Evolutionary conservation across 352 stramenopile genomes (phyloP), one percentile per base, ranked within the genome.

Genomic region (Bremia lactucae): DNA sequence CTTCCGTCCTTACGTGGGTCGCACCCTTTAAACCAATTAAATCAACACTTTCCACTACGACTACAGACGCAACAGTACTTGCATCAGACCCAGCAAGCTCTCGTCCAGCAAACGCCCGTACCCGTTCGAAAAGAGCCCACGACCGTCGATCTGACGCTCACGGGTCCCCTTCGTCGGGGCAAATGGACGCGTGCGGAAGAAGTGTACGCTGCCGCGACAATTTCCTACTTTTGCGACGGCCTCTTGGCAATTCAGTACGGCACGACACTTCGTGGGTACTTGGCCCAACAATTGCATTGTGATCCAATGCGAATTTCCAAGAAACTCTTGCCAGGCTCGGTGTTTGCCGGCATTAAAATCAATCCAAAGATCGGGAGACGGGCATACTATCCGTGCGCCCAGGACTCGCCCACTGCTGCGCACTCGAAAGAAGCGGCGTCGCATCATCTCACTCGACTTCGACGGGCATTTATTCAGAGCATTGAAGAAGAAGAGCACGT

Each of bases 241-340:
- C 49, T 83, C 21, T 56, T 88, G 19, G 59, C 68, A 19, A 68
- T 88, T 22, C 70, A 81, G 50, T 83, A 81, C 53, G 75, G 75
- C 47, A 84, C 75, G 36, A 83, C 68, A 11, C 53, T 87, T 21
- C 67, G 74, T n/a, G 68, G 71, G 16, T 87, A 80, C 52, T 54
- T 87, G 25, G 74, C 74, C 1, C 62, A 82, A 43, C 61, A 80
- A 34, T 54, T 87, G 1, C 67, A 87, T 47, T 87, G 74, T 51
- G 67, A 82, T 37, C 74, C 74, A 16, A 87, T 87, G 74, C 64
- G 74, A 11, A 78, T 87, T 48, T 87, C 74, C 28, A 87, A 87
- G 67, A 87, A 87, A 50, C 52, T 87, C 19, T 52, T 85, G 31
- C 69, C 72, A 0, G 72, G 72, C 4, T 66, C 57, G 1, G 61